phyloP scores from a whole-genome alignment of 176 grass and related monocot species.

The Pontederia paniculata region DNA sequence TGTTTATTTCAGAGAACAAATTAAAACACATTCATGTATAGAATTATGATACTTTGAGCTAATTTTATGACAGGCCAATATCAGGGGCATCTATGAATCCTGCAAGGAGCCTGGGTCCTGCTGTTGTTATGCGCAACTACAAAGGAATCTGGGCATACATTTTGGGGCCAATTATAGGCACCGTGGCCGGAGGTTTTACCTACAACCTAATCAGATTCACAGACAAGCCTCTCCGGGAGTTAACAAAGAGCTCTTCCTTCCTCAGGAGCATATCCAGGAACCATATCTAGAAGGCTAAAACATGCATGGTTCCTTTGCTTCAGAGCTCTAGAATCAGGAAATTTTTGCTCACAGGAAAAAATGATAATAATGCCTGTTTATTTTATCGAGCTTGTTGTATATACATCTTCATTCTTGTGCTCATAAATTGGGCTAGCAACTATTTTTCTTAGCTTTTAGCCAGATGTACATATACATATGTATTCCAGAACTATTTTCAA shows the following conservation, averaged over 20 bases:
- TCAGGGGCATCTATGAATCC: constrained; percentile 68
- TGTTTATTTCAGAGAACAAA: background rate
- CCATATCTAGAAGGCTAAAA: no score
- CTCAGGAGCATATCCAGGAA: background rate
- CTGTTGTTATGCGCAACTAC: constrained; percentile 31
- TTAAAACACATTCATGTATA: background rate
- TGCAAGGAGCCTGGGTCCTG: constrained; percentile 44
- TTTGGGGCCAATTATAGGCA: constrained; percentile 36
- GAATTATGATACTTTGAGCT: background rate
- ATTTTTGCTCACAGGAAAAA: no score
- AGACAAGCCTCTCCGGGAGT: constrained; percentile 10
- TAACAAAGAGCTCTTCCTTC: constrained; percentile 6
- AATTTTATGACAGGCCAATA: constrained; percentile 23
- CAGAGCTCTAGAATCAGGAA: no score
- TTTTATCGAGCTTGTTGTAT: no score
- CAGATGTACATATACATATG: no score
- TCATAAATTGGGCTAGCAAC: no score
- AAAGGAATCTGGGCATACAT: constrained; percentile 45
- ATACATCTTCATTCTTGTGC: no score
- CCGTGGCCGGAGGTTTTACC: constrained; percentile 33
- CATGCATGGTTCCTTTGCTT: no score
- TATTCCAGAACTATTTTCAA: no score
- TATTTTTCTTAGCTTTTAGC: no score
- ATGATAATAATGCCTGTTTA: no score
- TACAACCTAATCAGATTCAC: constrained; percentile 19